Base-by-base conservation (phyloP, 2,329 filamentous ascomycete species). In the Phyllosticta paracitricarpa region DNA sequence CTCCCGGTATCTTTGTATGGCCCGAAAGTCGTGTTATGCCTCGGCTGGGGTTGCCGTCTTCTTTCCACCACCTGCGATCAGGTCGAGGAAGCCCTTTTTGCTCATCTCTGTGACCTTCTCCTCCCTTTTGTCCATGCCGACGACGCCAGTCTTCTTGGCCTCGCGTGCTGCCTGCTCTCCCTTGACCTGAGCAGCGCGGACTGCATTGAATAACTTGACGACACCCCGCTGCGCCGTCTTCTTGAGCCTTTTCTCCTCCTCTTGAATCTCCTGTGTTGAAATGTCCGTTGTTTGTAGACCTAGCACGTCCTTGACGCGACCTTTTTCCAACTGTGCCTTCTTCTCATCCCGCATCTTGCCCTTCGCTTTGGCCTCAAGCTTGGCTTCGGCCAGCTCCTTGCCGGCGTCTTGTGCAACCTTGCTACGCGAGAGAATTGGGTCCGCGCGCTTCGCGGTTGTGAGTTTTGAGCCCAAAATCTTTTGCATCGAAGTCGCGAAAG, bases 31-130 rank as follows among this genome's bases (percentile, higher is more conserved):
- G 22, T 4, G n/a, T 40, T 59, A 62, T 17, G 61, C 61, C 35
- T 57, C 56, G 2, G 35, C 56, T n/a, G 51, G n/a, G 2, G 62
- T 61, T 4, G 56, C 40, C 22, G 40, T 60, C 70, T 76, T 72
- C 76, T 82, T 73, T 66, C 81, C 74, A 71, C 83, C 79, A 14
- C 81, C 79, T 52, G 80, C 81, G 72, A 99, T 96, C 73, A 97
- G 77, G 64, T 97, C 93, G 73, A 99, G 76, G 77, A 97, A 99
- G 0, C 93, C 92, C 77, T 97, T 89, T 78, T 96, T 95, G 73
- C 89, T 96, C 87, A 99, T 94, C 80, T 97, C 92, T 66, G 90
- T 94, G 58, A 96, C 82, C 78, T 88, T 91, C 76, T 95, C 91
- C 76, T 95, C 88, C 66, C 91, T 84, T 74, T 89, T 85, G 64